Percentiles rank a stretch among this genome's conserved stretches.
phyloP scores from a whole-genome alignment of 495 filamentous ascomycete genomes.

The Penicillium crystallinum region DNA sequence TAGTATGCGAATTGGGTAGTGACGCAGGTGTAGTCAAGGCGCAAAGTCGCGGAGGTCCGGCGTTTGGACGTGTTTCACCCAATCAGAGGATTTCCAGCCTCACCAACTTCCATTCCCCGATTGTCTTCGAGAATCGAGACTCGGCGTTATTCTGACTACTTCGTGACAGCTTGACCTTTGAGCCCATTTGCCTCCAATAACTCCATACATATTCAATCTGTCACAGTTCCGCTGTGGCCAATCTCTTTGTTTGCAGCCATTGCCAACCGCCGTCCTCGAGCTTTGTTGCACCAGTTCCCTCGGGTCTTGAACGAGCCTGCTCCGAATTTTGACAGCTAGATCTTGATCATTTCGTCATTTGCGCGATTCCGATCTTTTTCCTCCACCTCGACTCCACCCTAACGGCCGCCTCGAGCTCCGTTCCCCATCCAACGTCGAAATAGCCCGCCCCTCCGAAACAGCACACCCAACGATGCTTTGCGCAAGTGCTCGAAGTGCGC shows the following conservation, averaged over 20 bases:
- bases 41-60: constrained; percentile 14
- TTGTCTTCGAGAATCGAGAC: constrained; percentile 6
- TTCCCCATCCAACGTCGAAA: background rate
- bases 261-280: background rate
- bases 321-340: background rate
- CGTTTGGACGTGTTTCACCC: constrained; percentile 12
- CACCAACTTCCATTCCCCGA: constrained; percentile 12
- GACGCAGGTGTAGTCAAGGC: constrained; percentile 1
- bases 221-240: background rate
- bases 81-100: constrained; percentile 25
- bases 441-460: background rate
- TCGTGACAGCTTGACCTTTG: background rate
- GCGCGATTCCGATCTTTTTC: background rate
- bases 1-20: background rate
- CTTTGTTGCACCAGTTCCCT: constrained; percentile 10
- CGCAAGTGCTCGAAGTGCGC: background rate
- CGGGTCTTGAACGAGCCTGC: constrained; percentile 1
- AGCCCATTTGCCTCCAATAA: background rate
- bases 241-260: constrained; percentile 4
- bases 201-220: constrained; percentile 4
- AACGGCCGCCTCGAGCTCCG: background rate
- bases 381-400: background rate
- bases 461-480: constrained; percentile 15
- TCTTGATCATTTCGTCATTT: background rate
- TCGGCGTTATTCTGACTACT: background rate